A percentile compares a stretch with the other conserved stretches of the same genome.
Evolutionary conservation across 1,139 yeast genomes (phyloP).

Genomic region (Williopsis jadinii): DNA sequence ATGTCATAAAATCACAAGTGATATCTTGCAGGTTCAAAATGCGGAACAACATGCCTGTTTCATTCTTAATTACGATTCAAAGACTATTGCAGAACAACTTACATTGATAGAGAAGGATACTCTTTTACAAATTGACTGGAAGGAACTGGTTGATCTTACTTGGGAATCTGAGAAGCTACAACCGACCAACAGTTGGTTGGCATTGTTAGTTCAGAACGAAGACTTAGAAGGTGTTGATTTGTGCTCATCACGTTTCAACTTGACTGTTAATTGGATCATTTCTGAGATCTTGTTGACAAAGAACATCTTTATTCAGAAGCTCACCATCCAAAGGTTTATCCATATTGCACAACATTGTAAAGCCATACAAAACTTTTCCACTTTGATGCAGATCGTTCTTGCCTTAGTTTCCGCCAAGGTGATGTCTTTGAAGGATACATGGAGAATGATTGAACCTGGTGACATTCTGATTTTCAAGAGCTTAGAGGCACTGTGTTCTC

Average conservation of each 20-base stretch:
- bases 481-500: slow-evolving; percentile 56
- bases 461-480: slow-evolving; percentile 59
- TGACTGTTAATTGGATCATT: slow-evolving; percentile 88
- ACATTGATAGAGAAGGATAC: slow-evolving; percentile 84
- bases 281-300: slow-evolving; percentile 77
- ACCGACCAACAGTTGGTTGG: slow-evolving; percentile 84
- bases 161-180: slow-evolving; percentile 59
- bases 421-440: slow-evolving; percentile 58
- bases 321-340: slow-evolving; percentile 70
- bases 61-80: slow-evolving; percentile 62
- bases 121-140: slow-evolving; percentile 85
- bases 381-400: slow-evolving; percentile 78
- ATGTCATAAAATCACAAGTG: slow-evolving; percentile 17
- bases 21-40: slow-evolving; percentile 14
- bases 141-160: slow-evolving; percentile 69
- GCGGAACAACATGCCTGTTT: slow-evolving; percentile 63
- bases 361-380: slow-evolving; percentile 71
- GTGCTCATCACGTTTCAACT: slow-evolving; percentile 81
- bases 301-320: slow-evolving; percentile 49
- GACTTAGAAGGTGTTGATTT: slow-evolving; percentile 67
- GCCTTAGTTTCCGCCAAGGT: slow-evolving; percentile 75
- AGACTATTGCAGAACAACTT: slow-evolving; percentile 65
- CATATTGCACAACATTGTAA: slow-evolving; percentile 76
- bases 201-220: slow-evolving; percentile 57
- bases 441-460: slow-evolving; percentile 54